Percentiles rank a stretch among this genome's conserved stretches.
Conservation (phyloP, 768 basidiomycete species). For the Xerocomus spinulosus region DNA sequence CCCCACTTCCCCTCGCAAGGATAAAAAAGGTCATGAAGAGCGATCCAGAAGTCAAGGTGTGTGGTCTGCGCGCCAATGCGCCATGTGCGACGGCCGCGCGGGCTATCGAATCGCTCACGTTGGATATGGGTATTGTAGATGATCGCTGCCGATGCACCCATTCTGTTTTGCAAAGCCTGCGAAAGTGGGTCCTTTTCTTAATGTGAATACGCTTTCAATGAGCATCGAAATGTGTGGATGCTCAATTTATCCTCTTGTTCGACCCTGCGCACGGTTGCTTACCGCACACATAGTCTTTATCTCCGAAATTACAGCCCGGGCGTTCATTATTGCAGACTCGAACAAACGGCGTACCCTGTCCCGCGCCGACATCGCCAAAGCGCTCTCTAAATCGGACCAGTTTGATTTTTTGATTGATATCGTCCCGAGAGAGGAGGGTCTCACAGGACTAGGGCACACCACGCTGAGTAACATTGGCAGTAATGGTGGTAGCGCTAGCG, state of each 20-base stretch:
- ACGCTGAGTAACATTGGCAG: neutral
- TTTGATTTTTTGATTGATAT: constrained; percentile 98
- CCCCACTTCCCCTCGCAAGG: constrained; percentile 85
- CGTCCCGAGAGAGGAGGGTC: constrained; percentile 75
- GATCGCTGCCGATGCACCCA: constrained; percentile 97
- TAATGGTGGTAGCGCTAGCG: neutral
- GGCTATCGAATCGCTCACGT: neutral
- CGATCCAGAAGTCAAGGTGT: constrained; percentile 92
- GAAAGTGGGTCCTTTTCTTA: constrained; percentile 81
- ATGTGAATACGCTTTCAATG: too few species aligned
- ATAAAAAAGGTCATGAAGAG: constrained; percentile 99
- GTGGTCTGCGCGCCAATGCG: neutral
- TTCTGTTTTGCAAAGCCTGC: constrained; percentile 96
- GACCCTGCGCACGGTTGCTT: neutral
- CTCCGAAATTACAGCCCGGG: constrained; percentile 91
- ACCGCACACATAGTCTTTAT: constrained; percentile 65
- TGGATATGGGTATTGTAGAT: constrained; percentile 49
- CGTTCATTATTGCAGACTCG: constrained; percentile 92
- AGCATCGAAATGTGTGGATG: too few species aligned
- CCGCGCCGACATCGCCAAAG: constrained; percentile 89
- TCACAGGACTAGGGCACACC: constrained; percentile 21
- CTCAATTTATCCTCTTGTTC: too few species aligned
- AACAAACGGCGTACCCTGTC: constrained; percentile 96
- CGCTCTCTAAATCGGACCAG: constrained; percentile 87
- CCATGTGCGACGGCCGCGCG: neutral